A percentile compares a stretch with the other conserved stretches of the same genome.
Conservation (phyloP, 352 stramenopile species). For the Pythium sukuiense region DNA sequence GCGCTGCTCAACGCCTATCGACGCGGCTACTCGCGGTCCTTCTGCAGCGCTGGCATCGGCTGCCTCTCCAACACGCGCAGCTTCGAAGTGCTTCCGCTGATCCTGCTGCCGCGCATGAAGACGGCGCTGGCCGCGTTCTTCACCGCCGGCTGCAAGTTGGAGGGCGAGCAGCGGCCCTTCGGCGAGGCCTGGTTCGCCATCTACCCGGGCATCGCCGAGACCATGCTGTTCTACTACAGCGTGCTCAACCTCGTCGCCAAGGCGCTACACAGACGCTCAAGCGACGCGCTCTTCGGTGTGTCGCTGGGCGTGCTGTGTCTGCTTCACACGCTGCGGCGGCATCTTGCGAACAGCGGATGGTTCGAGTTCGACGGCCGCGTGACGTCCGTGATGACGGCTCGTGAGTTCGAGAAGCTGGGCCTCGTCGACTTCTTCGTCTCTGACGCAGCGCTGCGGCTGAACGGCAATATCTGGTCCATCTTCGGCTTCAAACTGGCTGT, state of each 20-base stretch:
- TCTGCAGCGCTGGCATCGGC: conserved; percentile 30
- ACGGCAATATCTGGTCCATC: conserved; percentile 33
- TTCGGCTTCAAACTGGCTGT: conserved; percentile 42
- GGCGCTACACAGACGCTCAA: conserved; percentile 30
- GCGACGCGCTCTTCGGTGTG: conserved; percentile 35
- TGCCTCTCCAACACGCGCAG: conserved; percentile 33
- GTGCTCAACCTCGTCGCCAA: conserved; percentile 37
- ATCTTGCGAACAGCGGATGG: conserved; percentile 20
- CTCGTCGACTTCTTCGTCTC: conserved; percentile 42
- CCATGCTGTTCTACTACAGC: conserved; percentile 30
- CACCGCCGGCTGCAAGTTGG: conserved; percentile 40
- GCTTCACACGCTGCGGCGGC: conserved; percentile 26
- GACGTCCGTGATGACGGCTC: conserved; percentile 24
- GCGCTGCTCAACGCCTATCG: conserved; percentile 29
- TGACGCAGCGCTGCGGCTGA: conserved; percentile 29
- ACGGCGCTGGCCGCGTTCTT: conserved; percentile 42
- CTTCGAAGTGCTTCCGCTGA: conserved; percentile 45
- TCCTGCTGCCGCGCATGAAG: conserved; percentile 43
- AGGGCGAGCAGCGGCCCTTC: conserved; percentile 43
- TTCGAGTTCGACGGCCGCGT: conserved; percentile 34
- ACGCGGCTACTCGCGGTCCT: conserved; percentile 28
- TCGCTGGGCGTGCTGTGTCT: conserved; percentile 29
- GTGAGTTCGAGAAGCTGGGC: conserved; percentile 33
- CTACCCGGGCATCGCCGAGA: conserved; percentile 34
- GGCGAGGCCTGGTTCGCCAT: conserved; percentile 46